Conservation (phyloP, 257 asterid species). For the Knoxia roxburghii region DNA sequence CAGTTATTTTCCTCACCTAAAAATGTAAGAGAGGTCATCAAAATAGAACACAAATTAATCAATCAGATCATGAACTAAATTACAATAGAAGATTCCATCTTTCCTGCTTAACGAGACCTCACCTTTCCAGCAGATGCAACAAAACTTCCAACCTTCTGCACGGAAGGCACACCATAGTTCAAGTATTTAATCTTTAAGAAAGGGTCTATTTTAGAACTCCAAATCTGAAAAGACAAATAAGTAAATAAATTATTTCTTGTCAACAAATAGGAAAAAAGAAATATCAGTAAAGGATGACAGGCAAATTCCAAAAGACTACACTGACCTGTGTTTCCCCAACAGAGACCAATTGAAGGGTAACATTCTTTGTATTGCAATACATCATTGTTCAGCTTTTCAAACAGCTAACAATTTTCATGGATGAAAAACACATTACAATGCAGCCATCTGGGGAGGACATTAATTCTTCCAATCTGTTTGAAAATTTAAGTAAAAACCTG, state of each 20-base stretch:
- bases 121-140: constrained; percentile 29
- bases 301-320: not conserved
- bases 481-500: not conserved
- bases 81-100: not conserved
- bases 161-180: constrained; percentile 14
- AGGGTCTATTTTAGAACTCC: constrained; percentile 17
- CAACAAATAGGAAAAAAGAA: not conserved
- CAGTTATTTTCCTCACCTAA: constrained; percentile 25
- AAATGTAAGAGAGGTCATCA: constrained; percentile 6
- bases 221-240: constrained; percentile 16
- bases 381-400: constrained; percentile 8
- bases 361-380: not conserved
- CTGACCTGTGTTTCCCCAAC: constrained; percentile 1
- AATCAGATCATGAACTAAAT: not conserved
- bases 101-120: constrained; percentile 7
- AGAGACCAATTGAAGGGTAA: constrained; percentile 5
- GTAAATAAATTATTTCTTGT: not conserved
- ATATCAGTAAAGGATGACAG: constrained; percentile 7
- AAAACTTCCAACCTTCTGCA: constrained; percentile 20
- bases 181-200: constrained; percentile 13
- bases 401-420: not conserved
- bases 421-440: not conserved
- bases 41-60: constrained; percentile 1
- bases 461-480: too few species aligned
- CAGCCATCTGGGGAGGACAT: not conserved